Evolutionary conservation across 805 yeast genomes (phyloP), one percentile per base, ranked within the genome.

Genomic region (Kodamaea lidongshanica): DNA sequence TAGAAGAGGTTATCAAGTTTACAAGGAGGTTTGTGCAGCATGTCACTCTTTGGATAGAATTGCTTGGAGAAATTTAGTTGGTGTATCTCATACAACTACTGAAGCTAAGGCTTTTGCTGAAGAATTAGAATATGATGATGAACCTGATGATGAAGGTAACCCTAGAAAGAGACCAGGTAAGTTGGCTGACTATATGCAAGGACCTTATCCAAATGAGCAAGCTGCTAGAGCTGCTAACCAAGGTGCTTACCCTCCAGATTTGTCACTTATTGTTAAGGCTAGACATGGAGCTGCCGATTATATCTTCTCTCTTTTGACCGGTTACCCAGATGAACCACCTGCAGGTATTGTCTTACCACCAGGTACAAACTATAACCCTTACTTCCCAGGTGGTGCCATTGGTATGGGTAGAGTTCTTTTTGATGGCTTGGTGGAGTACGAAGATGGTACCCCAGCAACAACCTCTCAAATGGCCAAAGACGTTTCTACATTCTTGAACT

Each of bases 391-490:
- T 68, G 97, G 98, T 45, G 74, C 96, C 24, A 89, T 92, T 70
- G 98, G 96, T 49, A 92, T 92, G 98, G 97, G 85, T 58, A 84
- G 98, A 71, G 97, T 89, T 37, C 73, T 92, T 61, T 92, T 88
- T 50, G 98, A 92, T 58, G 98, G 85, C 45, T 73, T 92, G 55
- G 98, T 92, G 43, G 98, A 92, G 72, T 92, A 79, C 67, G 98
- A 92, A 62, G 98, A 92, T 61, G 98, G 98, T 56, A 92, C 98
- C 37, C 95, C 94, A 37, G 97, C 98, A 32, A 79, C 97, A 32
- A 82, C 97, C 42, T 80, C 97, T 35, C 98, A 92, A 72, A 88
- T 89, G 97, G 98, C 98, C 47, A 92, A 92, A 74, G 98, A 92
- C 64, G 98, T 92, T 35, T 68, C 86, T 41, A 78, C 86, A 32